These are phyloP conservation scores for Tetrahymena malaccensis DNA, from an alignment of 73 alveolate genomes.

Conservation along the genomic window DNA sequence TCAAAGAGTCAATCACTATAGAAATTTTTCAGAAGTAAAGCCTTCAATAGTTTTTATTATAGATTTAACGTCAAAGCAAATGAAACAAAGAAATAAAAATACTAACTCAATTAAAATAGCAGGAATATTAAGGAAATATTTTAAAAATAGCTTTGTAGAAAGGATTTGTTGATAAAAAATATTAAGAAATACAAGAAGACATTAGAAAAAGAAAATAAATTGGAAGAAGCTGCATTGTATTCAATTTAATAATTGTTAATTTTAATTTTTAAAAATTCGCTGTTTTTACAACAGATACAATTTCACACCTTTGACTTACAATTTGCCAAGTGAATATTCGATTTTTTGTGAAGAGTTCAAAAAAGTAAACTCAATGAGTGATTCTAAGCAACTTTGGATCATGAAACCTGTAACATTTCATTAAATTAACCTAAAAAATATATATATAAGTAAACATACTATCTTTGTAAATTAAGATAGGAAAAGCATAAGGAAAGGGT, in stretches of 20 bases:
- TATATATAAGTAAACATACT: no score
- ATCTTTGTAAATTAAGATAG: slow-evolving; percentile 36
- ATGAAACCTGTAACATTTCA: slow-evolving; percentile 95
- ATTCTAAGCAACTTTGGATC: slow-evolving; percentile 95
- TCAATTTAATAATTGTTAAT: neutral
- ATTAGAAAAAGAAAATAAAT: slow-evolving; percentile 91
- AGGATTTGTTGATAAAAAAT: slow-evolving; percentile 96
- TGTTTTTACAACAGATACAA: slow-evolving; percentile 26
- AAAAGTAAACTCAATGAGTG: slow-evolving; percentile 44
- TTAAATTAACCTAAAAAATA: neutral
- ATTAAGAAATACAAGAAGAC: slow-evolving; percentile 88
- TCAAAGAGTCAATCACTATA: slow-evolving; percentile 91
- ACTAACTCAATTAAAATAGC: neutral
- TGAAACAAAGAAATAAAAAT: neutral
- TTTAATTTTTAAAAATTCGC: neutral
- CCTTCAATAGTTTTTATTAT: neutral
- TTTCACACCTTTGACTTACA: slow-evolving; percentile 95
- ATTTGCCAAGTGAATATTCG: slow-evolving; percentile 97
- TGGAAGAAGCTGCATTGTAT: slow-evolving; percentile 86
- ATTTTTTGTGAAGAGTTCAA: slow-evolving; percentile 99
- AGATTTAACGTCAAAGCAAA: neutral
- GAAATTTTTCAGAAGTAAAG: slow-evolving; percentile 88
- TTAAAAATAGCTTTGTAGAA: slow-evolving; percentile 68
- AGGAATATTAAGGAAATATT: neutral
- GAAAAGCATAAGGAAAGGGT: slow-evolving; percentile 99